Base-by-base conservation (phyloP, 2,329 filamentous ascomycete species). In the Coniochaeta hoffmannii region DNA sequence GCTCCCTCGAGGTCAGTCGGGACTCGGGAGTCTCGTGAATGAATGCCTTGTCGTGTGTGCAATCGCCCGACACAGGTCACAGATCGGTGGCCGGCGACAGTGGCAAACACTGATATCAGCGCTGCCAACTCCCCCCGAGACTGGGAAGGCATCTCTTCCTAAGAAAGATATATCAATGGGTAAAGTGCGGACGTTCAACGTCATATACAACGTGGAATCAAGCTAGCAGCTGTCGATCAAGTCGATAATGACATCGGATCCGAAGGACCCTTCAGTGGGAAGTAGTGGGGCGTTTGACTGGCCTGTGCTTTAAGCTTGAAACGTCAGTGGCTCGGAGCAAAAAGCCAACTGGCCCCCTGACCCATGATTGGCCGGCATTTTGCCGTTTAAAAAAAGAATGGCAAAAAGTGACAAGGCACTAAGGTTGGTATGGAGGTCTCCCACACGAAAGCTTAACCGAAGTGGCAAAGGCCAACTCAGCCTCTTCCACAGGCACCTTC, bases 391-490 rank as follows among this genome's bases (percentile, higher is more conserved):
- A 51, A 51, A 51, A 51, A 34, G 30, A 51, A 34, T 26, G 49
- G 28, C 49, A 15, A 51, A 51, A 50, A 50, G 30, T 19, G 26
- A 50, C 46, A n/a, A n/a, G n/a, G n/a, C n/a, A n/a, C n/a, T n/a
- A n/a, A n/a, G n/a, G n/a, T 50, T 32, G 17, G 36, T 46, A 15
- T 22, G 17, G 5, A 34, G 11, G 10, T 34, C n/a, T 19, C 24
- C 3, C 15, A 10, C 9, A 8, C 26, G 28, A 51, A 34, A 51
- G 28, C 31, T 51, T 51, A 31, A 51, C 17, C 28, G 31, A 51
- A 51, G 26, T 51, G 28, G 49, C 26, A 22, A 51, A 51, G 49
- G 32, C 30, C 28, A 28, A 26, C 26, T 51, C 49, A 46, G 41
- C 41, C 41, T 46, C 41, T 22, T 46, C 41, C 41, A 46, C 9